Evolutionary conservation across 164 flowering plant species (phyloP), one percentile per base, ranked within the genome.

Genomic region (Annona cherimola): DNA sequence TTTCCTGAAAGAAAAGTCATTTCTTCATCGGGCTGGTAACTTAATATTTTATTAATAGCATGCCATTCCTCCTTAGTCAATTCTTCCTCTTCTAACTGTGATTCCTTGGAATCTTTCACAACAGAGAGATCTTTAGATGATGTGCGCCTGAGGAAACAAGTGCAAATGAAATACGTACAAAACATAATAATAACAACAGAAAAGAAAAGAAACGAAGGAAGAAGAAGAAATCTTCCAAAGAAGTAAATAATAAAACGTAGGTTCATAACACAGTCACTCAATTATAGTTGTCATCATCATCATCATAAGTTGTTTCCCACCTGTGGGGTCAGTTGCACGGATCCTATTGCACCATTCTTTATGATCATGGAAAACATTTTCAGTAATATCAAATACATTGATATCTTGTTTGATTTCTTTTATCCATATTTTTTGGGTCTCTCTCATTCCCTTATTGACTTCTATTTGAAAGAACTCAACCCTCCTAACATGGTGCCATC

Each of bases 51-150:
- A 79, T 93, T 91, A 42, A 96, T 84, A 71, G 92, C 90, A 68
- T 88, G 86, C 99, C 99, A 96, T 81, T 96, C 99, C 78, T 96
- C 98, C 79, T 89, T 93, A 44, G 95, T 91, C 76, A 96, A 76
- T 65, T 76, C 83, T 73, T 86, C 95, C 70, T 86, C 91, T 42
- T 70, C 74, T 63, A 76, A 66, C 68, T 76, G 78, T 54, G 87
- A 70, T 69, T 70, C 87, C 77, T 83, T 83, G 4, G 91, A 74
- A 78, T 68, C 79, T 72, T 81, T 86, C 45, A 7, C 83, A 6
- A 11, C 78, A 75, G 81, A 71, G 9, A 67, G 76, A 74, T 86
- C 90, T 55, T 69, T 90, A 73, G 60, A 84, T 39, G 60, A 84
- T 71, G 84, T 64, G 63, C 80, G 69, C 99, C 99, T 94, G 81